Conservation (phyloP, 495 filamentous ascomycete species). For the Xylaria acuta region DNA sequence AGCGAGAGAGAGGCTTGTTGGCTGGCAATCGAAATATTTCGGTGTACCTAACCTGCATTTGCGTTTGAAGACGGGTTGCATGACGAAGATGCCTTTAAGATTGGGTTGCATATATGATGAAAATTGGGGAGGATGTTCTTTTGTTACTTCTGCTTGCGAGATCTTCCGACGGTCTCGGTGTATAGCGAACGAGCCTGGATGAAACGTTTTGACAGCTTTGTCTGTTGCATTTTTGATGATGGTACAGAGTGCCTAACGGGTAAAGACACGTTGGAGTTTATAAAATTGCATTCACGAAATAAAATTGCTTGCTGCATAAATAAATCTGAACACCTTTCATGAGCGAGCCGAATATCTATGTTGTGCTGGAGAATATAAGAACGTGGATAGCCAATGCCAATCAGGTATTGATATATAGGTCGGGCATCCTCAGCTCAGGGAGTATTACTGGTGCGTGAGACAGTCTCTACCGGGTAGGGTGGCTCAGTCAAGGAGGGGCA, state of each 20-base stretch:
- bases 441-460: not conserved
- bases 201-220: not conserved
- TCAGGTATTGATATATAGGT: too few relatives aligned
- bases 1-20: not conserved
- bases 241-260: not conserved
- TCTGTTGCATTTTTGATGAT: not conserved
- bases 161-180: not conserved
- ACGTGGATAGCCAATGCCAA: too few relatives aligned
- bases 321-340: not conserved
- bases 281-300: conserved; percentile 9
- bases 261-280: not conserved
- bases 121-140: not conserved
- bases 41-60: not conserved
- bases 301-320: not conserved
- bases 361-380: not conserved
- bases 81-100: too few relatives aligned
- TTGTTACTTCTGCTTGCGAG: not conserved
- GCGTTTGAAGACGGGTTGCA: not conserved
- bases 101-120: conserved; percentile 2
- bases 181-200: not conserved
- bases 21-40: not conserved
- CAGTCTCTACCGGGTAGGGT: not conserved
- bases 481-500: not conserved
- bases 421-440: too few relatives aligned
- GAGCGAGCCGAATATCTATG: not conserved